Evolutionary conservation across 2,329 filamentous ascomycete genomes (phyloP).

Genomic region (Lachnellula arida): DNA sequence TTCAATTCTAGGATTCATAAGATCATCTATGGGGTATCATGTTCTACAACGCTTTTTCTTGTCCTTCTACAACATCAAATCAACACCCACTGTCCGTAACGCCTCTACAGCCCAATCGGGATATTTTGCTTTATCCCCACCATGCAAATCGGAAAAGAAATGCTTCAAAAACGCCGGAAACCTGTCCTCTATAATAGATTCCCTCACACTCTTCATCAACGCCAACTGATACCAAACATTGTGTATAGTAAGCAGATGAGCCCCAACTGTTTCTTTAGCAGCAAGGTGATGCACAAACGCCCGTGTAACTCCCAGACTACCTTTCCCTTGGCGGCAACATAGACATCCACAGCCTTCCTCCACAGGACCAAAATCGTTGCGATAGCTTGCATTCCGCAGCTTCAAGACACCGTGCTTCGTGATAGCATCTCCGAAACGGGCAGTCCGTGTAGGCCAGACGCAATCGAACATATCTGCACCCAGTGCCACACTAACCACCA

Average conservation of each 20-base stretch:
- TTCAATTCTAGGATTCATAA: background rate
- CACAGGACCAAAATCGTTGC: slow-evolving; percentile 76
- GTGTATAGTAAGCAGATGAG: slow-evolving; percentile 80
- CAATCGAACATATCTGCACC: slow-evolving; percentile 99
- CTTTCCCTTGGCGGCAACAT: slow-evolving; percentile 66
- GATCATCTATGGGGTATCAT: slow-evolving; percentile 17
- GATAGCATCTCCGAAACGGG: slow-evolving; percentile 91
- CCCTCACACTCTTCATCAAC: slow-evolving; percentile 70
- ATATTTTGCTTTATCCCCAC: slow-evolving; percentile 57
- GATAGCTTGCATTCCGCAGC: slow-evolving; percentile 69
- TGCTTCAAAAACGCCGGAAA: slow-evolving; percentile 73
- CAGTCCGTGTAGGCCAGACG: slow-evolving; percentile 95
- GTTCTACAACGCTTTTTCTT: slow-evolving; percentile 4
- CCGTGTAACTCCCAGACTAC: slow-evolving; percentile 74
- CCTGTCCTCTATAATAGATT: slow-evolving; percentile 74
- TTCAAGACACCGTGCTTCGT: slow-evolving; percentile 80
- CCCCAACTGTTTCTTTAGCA: slow-evolving; percentile 91
- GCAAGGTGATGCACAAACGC: slow-evolving; percentile 90
- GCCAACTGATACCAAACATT: slow-evolving; percentile 91
- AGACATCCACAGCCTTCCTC: slow-evolving; percentile 78
- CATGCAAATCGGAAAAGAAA: slow-evolving; percentile 75
- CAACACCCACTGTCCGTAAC: slow-evolving; percentile 72
- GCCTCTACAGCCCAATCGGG: slow-evolving; percentile 84
- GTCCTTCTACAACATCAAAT: slow-evolving; percentile 41
- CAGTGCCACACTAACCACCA: slow-evolving; percentile 87